A percentile compares a stretch with the other conserved stretches of the same genome.
phyloP scores from a whole-genome alignment of 1,139 yeast genomes.

The Geotrichum candidum region DNA sequence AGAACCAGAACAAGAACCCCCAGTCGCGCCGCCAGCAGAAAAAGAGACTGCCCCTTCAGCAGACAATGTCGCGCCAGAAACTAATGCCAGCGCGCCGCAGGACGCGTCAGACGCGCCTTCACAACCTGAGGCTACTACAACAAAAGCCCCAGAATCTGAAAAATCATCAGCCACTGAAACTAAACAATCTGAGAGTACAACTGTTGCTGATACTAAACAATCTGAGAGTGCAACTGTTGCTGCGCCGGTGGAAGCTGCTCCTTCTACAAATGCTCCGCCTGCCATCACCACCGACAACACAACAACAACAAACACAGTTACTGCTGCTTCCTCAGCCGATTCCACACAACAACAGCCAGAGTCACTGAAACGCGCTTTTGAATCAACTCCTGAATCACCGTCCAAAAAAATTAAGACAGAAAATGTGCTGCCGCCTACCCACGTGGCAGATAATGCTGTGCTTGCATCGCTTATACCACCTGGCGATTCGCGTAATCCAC shows the following conservation, averaged over 20 bases:
- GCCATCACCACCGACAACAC: background rate
- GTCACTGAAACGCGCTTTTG: background rate
- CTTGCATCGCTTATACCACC: slow-evolving; percentile 20
- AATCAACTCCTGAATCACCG: background rate
- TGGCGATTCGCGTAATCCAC: slow-evolving; percentile 22
- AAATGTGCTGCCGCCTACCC: background rate
- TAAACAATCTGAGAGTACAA: background rate
- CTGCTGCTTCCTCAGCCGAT: background rate
- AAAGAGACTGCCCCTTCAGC: background rate
- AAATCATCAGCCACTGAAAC: background rate
- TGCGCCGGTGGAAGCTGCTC: background rate
- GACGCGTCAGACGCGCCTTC: background rate
- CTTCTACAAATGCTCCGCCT: background rate
- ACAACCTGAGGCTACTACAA: background rate
- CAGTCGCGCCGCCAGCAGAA: background rate
- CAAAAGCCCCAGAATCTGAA: background rate
- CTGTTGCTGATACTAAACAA: background rate
- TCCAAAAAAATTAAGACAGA: slow-evolving; percentile 5
- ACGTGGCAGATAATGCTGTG: background rate
- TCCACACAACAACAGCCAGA: background rate
- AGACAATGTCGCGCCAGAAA: background rate
- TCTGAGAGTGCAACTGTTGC: background rate
- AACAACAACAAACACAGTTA: background rate
- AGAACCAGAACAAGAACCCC: background rate
- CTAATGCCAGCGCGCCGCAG: background rate